Percentiles rank a stretch among this genome's conserved stretches.
Conservation (phyloP, 768 basidiomycete species). For the Mycena floridula region DNA sequence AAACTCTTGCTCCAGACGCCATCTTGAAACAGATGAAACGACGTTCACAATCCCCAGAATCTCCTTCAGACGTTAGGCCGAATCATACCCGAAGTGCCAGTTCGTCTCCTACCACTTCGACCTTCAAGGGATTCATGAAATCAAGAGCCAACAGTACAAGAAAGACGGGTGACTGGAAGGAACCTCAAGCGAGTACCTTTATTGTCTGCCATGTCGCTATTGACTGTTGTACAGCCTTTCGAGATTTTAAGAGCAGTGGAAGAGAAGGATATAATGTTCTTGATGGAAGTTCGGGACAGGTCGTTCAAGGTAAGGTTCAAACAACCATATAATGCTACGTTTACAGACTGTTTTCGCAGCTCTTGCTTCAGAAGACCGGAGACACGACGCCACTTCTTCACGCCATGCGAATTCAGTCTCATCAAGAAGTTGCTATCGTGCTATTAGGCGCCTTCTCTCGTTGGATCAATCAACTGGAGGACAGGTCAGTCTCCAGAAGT, state of each 20-base stretch:
- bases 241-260: slow-evolving; percentile 85
- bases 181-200: slow-evolving; percentile 39
- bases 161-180: slow-evolving; percentile 28
- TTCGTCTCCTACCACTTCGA: slow-evolving; percentile 7
- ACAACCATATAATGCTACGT: background rate
- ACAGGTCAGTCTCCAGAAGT: too few species aligned
- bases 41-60: slow-evolving; percentile 31
- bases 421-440: slow-evolving; percentile 80
- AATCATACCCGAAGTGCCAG: slow-evolving; percentile 1
- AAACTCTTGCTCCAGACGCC: slow-evolving; percentile 47
- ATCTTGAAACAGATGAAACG: slow-evolving; percentile 48
- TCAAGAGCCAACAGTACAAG: slow-evolving; percentile 8
- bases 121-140: slow-evolving; percentile 7
- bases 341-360: slow-evolving; percentile 26
- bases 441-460: slow-evolving; percentile 88
- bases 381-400: slow-evolving; percentile 87
- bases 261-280: slow-evolving; percentile 69
- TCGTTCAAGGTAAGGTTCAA: slow-evolving; percentile 65
- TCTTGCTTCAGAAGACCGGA: slow-evolving; percentile 80
- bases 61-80: too few species aligned
- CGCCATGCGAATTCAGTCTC: slow-evolving; percentile 73
- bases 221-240: slow-evolving; percentile 32
- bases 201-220: background rate
- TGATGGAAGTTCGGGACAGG: slow-evolving; percentile 79
- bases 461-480: slow-evolving; percentile 85